Base-by-base conservation (phyloP, 768 basidiomycete species). In the Tricholomella constricta region DNA sequence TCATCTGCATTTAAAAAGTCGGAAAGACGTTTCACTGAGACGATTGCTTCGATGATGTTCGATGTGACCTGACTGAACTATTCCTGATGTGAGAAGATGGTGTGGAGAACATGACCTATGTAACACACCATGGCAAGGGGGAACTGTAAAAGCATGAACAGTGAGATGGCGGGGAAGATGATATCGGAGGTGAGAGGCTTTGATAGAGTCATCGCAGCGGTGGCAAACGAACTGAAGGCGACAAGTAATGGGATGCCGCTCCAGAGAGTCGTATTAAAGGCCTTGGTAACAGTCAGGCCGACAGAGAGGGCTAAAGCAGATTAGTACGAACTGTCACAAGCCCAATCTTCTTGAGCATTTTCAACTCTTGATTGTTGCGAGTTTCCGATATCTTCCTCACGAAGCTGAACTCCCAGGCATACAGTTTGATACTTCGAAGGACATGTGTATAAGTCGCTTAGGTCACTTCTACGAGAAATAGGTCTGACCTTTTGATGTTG, bases 361-460 rank as follows among this genome's bases (percentile, higher is more conserved):
- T 84, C 43, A 98, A 67, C 66, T 96, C 94, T 58, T 85, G 75
- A 51, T 91, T 82, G 64, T 95, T 94, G 37, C 94, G 78, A 2
- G 94, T 88, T 19, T 82, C 77, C n/a, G 86, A 70, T 26, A 98
- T 80, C 50, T 85, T 86, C 45, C 85, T 78, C 25, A 91, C 79
- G 64, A 98, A 98, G 3, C 91, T 88, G 61, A 87, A 83, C 71
- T 98, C 96, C 96, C 96, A 98, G 2, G 90, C 91, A 68, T 96
- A 96, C 4, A 94, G 72, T 65, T 94, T 93, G 67, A 94, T 91
- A 57, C 89, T 91, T 53, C 2, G 22, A n/a, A n/a, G 25, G 12
- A 22, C 4, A 6, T 27, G 5, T 34, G 19, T 7, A 25, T 43
- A n/a, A 43, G 25, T n/a, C 17, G 12, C 14, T 27, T 1, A 9